Conservation (phyloP, 2,329 filamentous ascomycete genomes). For the Lomentospora prolificans region DNA sequence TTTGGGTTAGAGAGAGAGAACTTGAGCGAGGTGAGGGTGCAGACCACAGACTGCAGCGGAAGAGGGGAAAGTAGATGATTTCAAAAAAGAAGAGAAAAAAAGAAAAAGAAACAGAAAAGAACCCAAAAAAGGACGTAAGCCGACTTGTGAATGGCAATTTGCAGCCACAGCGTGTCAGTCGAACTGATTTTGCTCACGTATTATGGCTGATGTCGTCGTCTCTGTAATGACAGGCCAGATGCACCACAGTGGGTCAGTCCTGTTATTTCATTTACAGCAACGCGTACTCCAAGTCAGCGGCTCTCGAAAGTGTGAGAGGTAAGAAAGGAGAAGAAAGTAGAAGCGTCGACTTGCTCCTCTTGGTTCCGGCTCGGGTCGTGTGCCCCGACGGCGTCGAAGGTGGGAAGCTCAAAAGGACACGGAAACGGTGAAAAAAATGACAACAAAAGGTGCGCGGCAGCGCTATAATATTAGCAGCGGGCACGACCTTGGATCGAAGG, state of each 20-base stretch:
- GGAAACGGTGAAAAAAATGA: too few species aligned
- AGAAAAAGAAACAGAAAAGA: background rate
- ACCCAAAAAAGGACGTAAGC: background rate
- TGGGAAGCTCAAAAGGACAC: too few species aligned
- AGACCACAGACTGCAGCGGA: background rate
- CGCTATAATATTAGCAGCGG: background rate
- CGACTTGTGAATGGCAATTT: background rate
- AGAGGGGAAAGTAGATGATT: background rate
- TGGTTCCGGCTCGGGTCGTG: background rate
- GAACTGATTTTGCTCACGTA: background rate
- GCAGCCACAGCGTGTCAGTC: background rate
- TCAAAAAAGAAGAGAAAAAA: background rate
- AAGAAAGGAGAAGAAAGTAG: slow-evolving; percentile 6
- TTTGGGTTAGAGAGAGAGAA: background rate
- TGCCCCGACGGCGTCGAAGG: too few species aligned
- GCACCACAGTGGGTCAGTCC: slow-evolving; percentile 1
- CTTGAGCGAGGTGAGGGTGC: background rate
- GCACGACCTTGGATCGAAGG: too few species aligned
- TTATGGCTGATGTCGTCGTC: background rate
- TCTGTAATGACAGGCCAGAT: background rate
- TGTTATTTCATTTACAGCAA: slow-evolving; percentile 2
- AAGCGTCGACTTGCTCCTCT: background rate
- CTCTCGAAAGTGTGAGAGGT: background rate
- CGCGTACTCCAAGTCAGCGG: background rate
- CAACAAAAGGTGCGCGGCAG: slow-evolving; percentile 8